These are phyloP conservation scores for Vairimorpha ceranae DNA, from an alignment of 371 early-diverging fungal genomes.

Conservation along the genomic window DNA sequence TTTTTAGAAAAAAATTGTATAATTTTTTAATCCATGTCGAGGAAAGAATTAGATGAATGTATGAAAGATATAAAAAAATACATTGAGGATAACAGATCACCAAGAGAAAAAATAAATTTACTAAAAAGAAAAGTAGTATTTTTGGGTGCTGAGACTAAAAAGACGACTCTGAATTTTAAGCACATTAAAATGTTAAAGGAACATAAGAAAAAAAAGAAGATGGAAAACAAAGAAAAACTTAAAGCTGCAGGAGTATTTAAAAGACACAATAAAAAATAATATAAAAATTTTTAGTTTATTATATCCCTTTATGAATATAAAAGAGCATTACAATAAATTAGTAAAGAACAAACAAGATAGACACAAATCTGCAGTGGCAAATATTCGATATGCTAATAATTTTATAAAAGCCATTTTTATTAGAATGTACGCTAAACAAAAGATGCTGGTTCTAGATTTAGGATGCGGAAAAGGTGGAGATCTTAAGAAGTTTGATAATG, in stretches of 20 bases:
- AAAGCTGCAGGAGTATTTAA: constrained; percentile 34
- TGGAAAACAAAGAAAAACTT: constrained; percentile 28
- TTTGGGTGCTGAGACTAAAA: constrained; percentile 25
- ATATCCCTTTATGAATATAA: constrained; percentile 62
- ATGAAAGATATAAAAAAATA: constrained; percentile 40
- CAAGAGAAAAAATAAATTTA: constrained; percentile 31
- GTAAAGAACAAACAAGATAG: constrained; percentile 69
- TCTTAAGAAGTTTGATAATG: constrained; percentile 74
- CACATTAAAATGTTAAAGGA: constrained; percentile 36
- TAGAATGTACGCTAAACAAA: constrained; percentile 29
- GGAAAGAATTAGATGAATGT: constrained; percentile 1
- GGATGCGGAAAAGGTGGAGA: constrained; percentile 99
- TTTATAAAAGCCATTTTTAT: constrained; percentile 60
- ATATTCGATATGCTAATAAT: constrained; percentile 61
- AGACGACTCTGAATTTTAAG: constrained; percentile 27
- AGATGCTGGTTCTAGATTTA: constrained; percentile 70
- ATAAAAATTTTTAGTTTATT: neutral
- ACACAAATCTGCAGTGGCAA: constrained; percentile 48
- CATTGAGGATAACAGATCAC: constrained; percentile 27
- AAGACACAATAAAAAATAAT: neutral
- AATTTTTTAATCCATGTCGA: neutral
- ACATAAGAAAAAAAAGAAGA: constrained; percentile 6
- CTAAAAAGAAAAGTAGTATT: constrained; percentile 33
- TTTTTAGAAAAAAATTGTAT: neutral
- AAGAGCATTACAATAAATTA: constrained; percentile 81